These are phyloP conservation scores for Lentithecium fluviatile DNA, from an alignment of 495 filamentous ascomycete species.

Conservation along the genomic window DNA sequence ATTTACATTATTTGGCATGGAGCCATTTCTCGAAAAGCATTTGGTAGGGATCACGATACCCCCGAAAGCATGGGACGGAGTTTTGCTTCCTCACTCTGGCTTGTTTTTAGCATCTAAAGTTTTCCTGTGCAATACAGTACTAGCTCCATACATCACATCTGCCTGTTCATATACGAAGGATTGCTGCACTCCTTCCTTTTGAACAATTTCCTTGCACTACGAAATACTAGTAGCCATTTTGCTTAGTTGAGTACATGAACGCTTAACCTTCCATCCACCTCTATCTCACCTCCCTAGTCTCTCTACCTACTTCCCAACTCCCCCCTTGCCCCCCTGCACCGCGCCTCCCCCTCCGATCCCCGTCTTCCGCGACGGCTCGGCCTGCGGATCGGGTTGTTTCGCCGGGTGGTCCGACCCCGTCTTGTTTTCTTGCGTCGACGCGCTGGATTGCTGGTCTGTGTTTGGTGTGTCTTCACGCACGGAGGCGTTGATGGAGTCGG, in stretches of 20 bases:
- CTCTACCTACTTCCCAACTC: neutral
- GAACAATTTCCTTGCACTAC: too few species aligned
- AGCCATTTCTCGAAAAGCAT: neutral
- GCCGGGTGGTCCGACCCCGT: slow-evolving; percentile 23
- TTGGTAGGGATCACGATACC: neutral
- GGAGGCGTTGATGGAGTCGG: slow-evolving; percentile 3
- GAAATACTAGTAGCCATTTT: too few species aligned
- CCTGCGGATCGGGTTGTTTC: slow-evolving; percentile 24
- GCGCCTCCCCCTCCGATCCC: slow-evolving; percentile 14
- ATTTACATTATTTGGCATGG: neutral
- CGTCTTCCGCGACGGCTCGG: slow-evolving; percentile 16
- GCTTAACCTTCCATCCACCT: too few species aligned
- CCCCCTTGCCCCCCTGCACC: slow-evolving; percentile 16
- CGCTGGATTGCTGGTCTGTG: slow-evolving; percentile 23
- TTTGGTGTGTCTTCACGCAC: slow-evolving; percentile 13
- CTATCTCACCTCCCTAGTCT: too few species aligned
- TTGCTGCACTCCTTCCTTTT: too few species aligned
- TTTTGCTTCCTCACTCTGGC: neutral
- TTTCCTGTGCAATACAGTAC: too few species aligned
- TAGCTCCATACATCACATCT: too few species aligned
- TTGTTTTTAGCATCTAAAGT: too few species aligned
- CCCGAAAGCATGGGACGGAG: slow-evolving; percentile 2
- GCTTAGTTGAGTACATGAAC: too few species aligned
- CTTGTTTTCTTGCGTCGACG: slow-evolving; percentile 16
- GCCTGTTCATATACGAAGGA: too few species aligned